Evolutionary conservation across 2,329 filamentous ascomycete genomes (phyloP).

Genomic region (Dactylonectria estremocensis): DNA sequence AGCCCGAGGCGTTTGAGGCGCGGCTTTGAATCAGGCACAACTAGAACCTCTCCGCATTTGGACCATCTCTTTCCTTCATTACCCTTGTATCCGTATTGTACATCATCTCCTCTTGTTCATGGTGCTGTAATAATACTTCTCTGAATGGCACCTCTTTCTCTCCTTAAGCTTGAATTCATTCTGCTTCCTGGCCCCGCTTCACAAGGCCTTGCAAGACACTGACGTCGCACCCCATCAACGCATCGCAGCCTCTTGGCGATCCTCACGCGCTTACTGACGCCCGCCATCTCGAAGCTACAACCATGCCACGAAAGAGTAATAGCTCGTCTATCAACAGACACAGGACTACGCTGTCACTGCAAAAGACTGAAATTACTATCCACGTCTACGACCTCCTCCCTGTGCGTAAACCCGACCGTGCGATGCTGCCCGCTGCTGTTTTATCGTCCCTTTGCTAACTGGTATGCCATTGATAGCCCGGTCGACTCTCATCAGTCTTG

Average conservation of each 20-base stretch:
- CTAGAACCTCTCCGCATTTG: constrained; percentile 13
- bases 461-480: constrained; percentile 66
- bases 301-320: constrained; percentile 50
- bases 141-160: constrained; percentile 1
- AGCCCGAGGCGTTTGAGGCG: constrained; percentile 24
- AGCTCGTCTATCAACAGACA: constrained; percentile 60
- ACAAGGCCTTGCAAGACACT: constrained; percentile 38
- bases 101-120: constrained; percentile 10
- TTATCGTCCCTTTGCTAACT: constrained; percentile 31
- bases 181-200: constrained; percentile 40
- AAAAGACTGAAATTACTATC: constrained; percentile 82
- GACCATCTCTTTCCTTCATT: background rate
- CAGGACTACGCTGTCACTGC: constrained; percentile 77
- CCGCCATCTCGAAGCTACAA: constrained; percentile 15
- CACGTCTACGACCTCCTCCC: constrained; percentile 85
- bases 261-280: constrained; percentile 5
- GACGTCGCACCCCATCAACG: constrained; percentile 38
- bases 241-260: constrained; percentile 35
- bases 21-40: constrained; percentile 26
- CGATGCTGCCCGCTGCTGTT: constrained; percentile 12
- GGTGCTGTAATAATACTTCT: constrained; percentile 18
- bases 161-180: constrained; percentile 18
- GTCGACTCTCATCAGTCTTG: constrained; percentile 80
- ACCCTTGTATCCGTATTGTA: constrained; percentile 18
- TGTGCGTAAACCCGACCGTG: constrained; percentile 59